Conservation (phyloP, 2,329 filamentous ascomycete species). For the Phoma herbarum region DNA sequence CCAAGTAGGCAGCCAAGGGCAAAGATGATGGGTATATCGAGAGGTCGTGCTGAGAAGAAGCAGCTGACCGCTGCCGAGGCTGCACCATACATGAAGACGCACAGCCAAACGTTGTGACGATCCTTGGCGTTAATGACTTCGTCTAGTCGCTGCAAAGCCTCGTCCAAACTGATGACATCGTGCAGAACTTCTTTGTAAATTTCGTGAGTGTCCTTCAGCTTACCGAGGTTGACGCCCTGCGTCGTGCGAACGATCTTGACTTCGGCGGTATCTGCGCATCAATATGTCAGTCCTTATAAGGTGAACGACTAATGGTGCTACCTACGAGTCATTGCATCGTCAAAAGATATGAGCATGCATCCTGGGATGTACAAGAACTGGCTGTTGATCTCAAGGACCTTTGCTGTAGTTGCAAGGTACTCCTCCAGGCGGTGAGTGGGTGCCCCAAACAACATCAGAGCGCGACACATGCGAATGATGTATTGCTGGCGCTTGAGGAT, state of each 20-base stretch:
- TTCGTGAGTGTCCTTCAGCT: constrained; percentile 75
- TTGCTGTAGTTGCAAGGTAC: constrained; percentile 85
- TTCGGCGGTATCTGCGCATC: constrained; percentile 59
- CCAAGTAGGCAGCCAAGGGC: constrained; percentile 76
- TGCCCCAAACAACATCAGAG: constrained; percentile 87
- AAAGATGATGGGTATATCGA: constrained; percentile 82
- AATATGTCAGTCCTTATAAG: background rate
- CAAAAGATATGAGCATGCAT: constrained; percentile 93
- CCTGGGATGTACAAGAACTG: constrained; percentile 90
- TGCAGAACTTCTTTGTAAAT: constrained; percentile 83
- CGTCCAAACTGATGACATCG: constrained; percentile 73
- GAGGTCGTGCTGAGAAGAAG: constrained; percentile 78
- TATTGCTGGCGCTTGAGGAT: constrained; percentile 84
- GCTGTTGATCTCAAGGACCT: constrained; percentile 83
- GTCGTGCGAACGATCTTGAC: constrained; percentile 76
- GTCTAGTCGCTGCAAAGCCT: constrained; percentile 70
- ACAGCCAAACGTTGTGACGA: constrained; percentile 59
- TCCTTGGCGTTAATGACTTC: constrained; percentile 66
- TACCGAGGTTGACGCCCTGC: constrained; percentile 76
- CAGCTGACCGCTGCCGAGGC: constrained; percentile 78
- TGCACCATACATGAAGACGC: constrained; percentile 74
- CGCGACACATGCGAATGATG: constrained; percentile 82
- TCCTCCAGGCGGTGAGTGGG: constrained; percentile 91
- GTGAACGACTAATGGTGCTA: background rate
- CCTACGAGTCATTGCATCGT: constrained; percentile 67